Conservation (phyloP, 805 yeast species). For the Teunomyces funiuensis region DNA sequence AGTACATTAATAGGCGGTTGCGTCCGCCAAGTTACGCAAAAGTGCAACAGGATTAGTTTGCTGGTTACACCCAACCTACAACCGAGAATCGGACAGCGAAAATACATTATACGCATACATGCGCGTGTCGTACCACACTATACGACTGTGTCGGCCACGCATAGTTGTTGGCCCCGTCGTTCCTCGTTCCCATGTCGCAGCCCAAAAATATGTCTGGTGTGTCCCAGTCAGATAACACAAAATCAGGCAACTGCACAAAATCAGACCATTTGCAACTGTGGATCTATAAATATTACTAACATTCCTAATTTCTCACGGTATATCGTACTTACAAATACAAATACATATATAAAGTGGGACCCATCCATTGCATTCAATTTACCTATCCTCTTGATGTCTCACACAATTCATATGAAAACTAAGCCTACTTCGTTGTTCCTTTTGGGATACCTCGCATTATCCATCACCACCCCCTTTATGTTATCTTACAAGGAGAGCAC, state of each 20-base stretch:
- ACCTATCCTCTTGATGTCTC: neutral
- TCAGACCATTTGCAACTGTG: conserved; percentile 9
- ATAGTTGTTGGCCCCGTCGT: neutral
- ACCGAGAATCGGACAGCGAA: too few relatives aligned
- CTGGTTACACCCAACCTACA: conserved; percentile 1
- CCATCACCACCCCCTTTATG: conserved; percentile 40
- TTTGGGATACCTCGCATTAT: conserved; percentile 38
- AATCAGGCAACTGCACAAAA: conserved; percentile 4
- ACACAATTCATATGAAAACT: conserved; percentile 21
- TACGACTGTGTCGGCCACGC: neutral
- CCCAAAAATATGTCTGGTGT: neutral
- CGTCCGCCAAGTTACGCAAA: conserved; percentile 97
- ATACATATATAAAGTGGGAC: neutral
- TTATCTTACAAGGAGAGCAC: conserved; percentile 40
- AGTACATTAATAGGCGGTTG: conserved; percentile 68
- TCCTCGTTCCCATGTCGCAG: conserved; percentile 2
- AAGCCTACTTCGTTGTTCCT: conserved; percentile 28
- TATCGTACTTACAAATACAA: neutral
- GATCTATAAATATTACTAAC: conserved; percentile 4
- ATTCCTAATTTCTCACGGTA: conserved; percentile 1
- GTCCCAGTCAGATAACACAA: conserved; percentile 1
- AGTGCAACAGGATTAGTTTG: conserved; percentile 70
- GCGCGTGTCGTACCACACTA: neutral
- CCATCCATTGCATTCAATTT: neutral
- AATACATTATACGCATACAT: too few relatives aligned